Conservation (phyloP, 805 yeast species). For the Sugiyamaella qingdaonensis region DNA sequence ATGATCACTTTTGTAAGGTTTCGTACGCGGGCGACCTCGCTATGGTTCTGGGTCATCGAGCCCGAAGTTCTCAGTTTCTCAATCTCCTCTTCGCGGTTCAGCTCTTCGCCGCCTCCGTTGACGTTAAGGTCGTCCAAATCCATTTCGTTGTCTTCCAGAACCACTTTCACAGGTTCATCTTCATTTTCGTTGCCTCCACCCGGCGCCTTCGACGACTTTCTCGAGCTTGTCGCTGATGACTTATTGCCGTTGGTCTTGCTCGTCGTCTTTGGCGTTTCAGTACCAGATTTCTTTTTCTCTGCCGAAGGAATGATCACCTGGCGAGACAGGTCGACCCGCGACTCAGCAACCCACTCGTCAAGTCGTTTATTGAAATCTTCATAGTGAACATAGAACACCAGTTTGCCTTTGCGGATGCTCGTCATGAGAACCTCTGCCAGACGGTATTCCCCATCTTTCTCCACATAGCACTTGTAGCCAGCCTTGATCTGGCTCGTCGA, state of each 20-base stretch:
- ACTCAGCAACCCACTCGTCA: constrained; percentile 87
- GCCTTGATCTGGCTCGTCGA: constrained; percentile 31
- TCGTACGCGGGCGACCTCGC: constrained; percentile 85
- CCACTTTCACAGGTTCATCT: constrained; percentile 3
- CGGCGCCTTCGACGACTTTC: constrained; percentile 13
- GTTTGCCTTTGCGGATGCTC: constrained; percentile 68
- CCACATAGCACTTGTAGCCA: constrained; percentile 80
- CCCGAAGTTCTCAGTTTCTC: constrained; percentile 92
- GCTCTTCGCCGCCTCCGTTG: constrained; percentile 66
- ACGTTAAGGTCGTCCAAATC: constrained; percentile 82
- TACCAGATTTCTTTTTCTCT: constrained; percentile 39
- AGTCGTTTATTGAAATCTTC: constrained; percentile 91
- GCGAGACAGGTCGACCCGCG: constrained; percentile 64
- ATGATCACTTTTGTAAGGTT: constrained; percentile 73
- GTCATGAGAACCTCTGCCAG: constrained; percentile 81
- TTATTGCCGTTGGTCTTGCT: constrained; percentile 8
- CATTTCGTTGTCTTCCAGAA: constrained; percentile 40
- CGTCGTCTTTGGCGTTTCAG: constrained; percentile 12
- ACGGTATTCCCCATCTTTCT: constrained; percentile 74
- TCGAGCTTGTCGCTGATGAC: constrained; percentile 4
- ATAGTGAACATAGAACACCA: constrained; percentile 88
- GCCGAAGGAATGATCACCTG: constrained; percentile 71
- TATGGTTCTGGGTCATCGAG: constrained; percentile 88
- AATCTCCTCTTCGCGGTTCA: constrained; percentile 86
- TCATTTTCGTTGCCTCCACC: constrained; percentile 4